Evolutionary conservation across 331 rosid species (phyloP).

Genomic region (Erythrophleum ivorense): DNA sequence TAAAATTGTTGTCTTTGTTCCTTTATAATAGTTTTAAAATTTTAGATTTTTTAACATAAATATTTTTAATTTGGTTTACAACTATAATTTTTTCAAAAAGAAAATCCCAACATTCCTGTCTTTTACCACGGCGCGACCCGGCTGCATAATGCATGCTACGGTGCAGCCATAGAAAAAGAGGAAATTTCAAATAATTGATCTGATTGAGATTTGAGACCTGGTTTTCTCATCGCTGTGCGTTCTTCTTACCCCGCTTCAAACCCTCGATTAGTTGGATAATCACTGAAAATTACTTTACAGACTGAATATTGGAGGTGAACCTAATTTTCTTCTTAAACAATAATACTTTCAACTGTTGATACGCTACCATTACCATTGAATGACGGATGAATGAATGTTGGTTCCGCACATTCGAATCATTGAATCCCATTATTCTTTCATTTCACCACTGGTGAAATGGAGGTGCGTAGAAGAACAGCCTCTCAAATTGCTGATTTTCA

Average conservation of each 20-base stretch:
- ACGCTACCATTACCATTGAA: background rate
- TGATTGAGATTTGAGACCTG: background rate
- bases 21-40: too few relatives aligned
- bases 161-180: background rate
- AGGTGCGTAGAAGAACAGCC: background rate
- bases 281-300: background rate
- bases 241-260: background rate
- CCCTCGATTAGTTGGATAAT: background rate
- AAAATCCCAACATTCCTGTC: background rate
- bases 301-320: background rate
- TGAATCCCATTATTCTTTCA: constrained; percentile 51
- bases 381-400: constrained; percentile 32
- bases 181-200: background rate
- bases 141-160: background rate
- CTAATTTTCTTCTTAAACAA: background rate
- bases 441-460: constrained; percentile 5
- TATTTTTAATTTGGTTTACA: too few relatives aligned
- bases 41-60: too few relatives aligned
- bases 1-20: too few relatives aligned
- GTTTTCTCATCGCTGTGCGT: background rate
- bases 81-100: too few relatives aligned
- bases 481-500: background rate
- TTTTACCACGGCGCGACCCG: background rate
- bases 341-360: background rate
- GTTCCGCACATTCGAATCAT: constrained; percentile 43